Base-by-base conservation (phyloP, 805 yeast species). In the Alloascoidea africana region DNA sequence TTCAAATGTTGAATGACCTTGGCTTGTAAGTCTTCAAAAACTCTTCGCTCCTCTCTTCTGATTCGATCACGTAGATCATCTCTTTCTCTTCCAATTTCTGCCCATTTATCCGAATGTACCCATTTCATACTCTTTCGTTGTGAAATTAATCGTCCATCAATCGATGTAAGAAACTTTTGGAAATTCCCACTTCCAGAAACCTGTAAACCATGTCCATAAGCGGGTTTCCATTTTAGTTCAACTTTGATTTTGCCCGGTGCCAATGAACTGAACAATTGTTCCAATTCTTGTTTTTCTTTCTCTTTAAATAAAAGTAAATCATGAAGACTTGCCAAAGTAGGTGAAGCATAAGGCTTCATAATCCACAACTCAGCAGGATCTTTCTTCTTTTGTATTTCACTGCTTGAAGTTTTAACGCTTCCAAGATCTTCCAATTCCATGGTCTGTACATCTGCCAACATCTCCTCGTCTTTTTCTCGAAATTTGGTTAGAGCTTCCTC, bases 31-130 rank as follows among this genome's bases (percentile, higher is more conserved):
- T 54, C 51, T 3, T 62, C 61, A 4, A 85, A 54, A 4, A 84
- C 63, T 1, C 41, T 45, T 2, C 57, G 56, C 51, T 87, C 96
- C 39, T 72, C 75, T 2, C 46, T 46, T 11, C 60, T 59, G 3
- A 85, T 79, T 16, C 58, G 54, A 3, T 60, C 57, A n/a, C 61
- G 60, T 3, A 66, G 50, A 1, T 57, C 49, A 16, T 70, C 70
- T 13, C 78, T 54, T 3, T 53, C 49, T 4, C 57, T 49, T 0
- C 81, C 81, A 17, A 83, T 59, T 1, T 58, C 46, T 1, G 63
- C 53, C 74, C 86, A 76, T 51, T 69, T 63, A 1, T 60, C 54
- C 18, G 59, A 55, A 0, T 65, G 56, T 15, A 76, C 50, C 57
- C 68, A 62, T 3, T 69, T 49, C 0, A 74, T 54, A 14, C 63